phyloP scores from a whole-genome alignment of 2,329 filamentous ascomycete species.

The Annulohypoxylon truncatum region DNA sequence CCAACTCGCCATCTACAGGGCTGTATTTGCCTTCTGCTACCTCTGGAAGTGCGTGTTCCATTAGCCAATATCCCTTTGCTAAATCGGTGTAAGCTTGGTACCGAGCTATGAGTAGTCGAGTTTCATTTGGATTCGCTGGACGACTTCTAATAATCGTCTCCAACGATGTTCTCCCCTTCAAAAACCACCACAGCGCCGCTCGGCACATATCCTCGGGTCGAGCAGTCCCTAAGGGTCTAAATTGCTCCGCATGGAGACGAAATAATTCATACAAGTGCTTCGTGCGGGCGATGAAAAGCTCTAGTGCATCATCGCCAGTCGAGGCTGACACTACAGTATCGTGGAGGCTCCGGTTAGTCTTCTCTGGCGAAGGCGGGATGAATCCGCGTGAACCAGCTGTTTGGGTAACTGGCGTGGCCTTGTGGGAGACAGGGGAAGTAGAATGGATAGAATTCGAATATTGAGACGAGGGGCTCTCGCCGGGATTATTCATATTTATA shows the following conservation, averaged over 20 bases:
- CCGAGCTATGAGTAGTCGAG: constrained; percentile 65
- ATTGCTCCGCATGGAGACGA: constrained; percentile 78
- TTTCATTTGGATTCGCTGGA: constrained; percentile 65
- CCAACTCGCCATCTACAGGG: constrained; percentile 59
- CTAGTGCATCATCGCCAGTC: constrained; percentile 73
- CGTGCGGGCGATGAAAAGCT: constrained; percentile 76
- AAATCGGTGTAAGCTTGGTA: constrained; percentile 88
- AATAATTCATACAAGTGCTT: constrained; percentile 82
- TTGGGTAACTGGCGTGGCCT: constrained; percentile 45
- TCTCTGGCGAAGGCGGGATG: constrained; percentile 43
- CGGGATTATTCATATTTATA: constrained; percentile 36
- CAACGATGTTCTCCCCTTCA: constrained; percentile 80
- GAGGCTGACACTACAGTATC: constrained; percentile 59
- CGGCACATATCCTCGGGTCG: constrained; percentile 75
- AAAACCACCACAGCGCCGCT: constrained; percentile 88
- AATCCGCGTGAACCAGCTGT: constrained; percentile 41
- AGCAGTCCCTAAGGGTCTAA: constrained; percentile 72
- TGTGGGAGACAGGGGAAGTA: constrained; percentile 46
- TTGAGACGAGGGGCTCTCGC: constrained; percentile 43
- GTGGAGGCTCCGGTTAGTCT: constrained; percentile 50
- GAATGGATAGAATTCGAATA: constrained; percentile 46
- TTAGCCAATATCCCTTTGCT: constrained; percentile 88
- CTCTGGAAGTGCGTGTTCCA: constrained; percentile 64
- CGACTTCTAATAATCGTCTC: constrained; percentile 77
- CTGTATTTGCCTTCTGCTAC: constrained; percentile 58